Evolutionary conservation across 139 green algal genomes (phyloP), one percentile per base, ranked within the genome.

Genomic region (Axilococcus clingmanii): DNA sequence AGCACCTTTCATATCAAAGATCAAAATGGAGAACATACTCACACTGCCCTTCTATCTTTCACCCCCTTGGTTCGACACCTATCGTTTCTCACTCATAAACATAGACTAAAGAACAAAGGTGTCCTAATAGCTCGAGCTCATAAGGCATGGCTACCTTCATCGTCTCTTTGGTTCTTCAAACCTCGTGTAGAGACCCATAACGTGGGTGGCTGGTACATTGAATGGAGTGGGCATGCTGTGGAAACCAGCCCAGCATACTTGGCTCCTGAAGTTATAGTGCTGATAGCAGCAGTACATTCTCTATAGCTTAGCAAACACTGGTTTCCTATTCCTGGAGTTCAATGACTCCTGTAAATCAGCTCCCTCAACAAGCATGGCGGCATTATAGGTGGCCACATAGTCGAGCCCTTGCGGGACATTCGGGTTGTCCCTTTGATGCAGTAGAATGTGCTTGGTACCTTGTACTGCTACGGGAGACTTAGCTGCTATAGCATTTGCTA

Each of bases 391-490:
- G 8, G 80, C 75, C n/a, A 88, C 80, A 40, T 75, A 68, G 5
- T 81, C 64, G 42, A 89, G 60, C 2, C 74, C 65, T 7, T 82
- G 60, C 0, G 30, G 17, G 30, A 89, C 76, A 9, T 29, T 66
- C n/a, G n/a, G n/a, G 5, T 9, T 48, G 11, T 22, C 65, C 65
- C 70, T 59, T 19, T 58, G 51, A 42, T 76, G 48, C 55, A 90
- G 59, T 41, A 95, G 71, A 25, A 86, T 62, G 5, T 63, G 50
- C 62, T 96, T 96, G 45, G 87, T 95, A 11, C 84, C 84, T 5
- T 48, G 37, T 19, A 83, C 28, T 4, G 85, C 81, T 58, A 88
- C 40, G 4, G 65, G 74, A 0, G 64, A 67, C 57, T 88, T 89
- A 32, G 56, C 38, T 0, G 85, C 82, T 4, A 92, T 24, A 6